Conservation (phyloP, 352 stramenopile species). For the Phytophthora podocarpi region DNA sequence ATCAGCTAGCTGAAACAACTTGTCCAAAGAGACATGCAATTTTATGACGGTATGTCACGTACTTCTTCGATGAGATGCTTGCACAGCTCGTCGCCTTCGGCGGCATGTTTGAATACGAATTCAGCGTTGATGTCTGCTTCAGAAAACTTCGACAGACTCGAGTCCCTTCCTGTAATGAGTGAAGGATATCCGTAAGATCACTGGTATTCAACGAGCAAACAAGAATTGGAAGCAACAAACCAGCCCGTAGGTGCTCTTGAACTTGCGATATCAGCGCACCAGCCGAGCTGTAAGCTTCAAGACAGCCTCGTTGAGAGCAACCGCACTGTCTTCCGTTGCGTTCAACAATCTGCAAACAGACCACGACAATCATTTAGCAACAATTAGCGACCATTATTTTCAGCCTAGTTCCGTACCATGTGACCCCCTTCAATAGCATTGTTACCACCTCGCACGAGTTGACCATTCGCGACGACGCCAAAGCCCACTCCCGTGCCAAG, state of each 20-base stretch:
- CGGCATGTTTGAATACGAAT: conserved; percentile 73
- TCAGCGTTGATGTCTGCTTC: conserved; percentile 67
- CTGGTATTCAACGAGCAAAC: neutral
- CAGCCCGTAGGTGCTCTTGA: conserved; percentile 65
- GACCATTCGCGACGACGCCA: conserved; percentile 64
- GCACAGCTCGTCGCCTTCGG: conserved; percentile 70
- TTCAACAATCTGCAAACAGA: conserved; percentile 71
- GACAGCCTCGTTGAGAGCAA: conserved; percentile 74
- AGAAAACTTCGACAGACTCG: conserved; percentile 47
- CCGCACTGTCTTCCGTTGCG: conserved; percentile 76
- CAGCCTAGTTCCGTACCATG: conserved; percentile 44
- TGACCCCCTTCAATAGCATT: conserved; percentile 83
- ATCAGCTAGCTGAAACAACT: neutral
- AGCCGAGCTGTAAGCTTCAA: conserved; percentile 83
- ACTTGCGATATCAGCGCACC: conserved; percentile 64
- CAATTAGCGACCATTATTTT: neutral
- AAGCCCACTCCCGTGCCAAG: conserved; percentile 79
- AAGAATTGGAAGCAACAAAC: conserved; percentile 25
- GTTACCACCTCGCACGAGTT: conserved; percentile 69
- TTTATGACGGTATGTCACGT: neutral
- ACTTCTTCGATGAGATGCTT: conserved; percentile 75
- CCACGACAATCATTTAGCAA: neutral
- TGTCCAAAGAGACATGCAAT: neutral
- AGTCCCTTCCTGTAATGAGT: conserved; percentile 43
- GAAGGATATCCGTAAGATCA: neutral